Evolutionary conservation across 768 basidiomycete genomes (phyloP).

Genomic region (Chiua virens): DNA sequence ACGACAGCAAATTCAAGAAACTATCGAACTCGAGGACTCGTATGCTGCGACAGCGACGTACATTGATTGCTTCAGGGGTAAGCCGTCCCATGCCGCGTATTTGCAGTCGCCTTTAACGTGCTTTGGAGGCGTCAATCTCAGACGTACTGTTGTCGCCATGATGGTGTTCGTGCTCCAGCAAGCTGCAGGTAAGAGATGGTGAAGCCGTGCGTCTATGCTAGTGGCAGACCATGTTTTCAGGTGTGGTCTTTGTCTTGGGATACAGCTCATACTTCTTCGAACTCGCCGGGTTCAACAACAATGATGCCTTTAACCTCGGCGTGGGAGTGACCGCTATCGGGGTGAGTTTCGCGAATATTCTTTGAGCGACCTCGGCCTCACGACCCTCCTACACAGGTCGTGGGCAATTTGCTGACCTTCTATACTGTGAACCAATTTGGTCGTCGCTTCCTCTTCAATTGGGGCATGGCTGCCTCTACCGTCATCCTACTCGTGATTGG

Average conservation of each 20-base stretch:
- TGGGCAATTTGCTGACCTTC: conserved; percentile 28
- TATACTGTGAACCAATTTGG: conserved; percentile 24
- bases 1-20: conserved; percentile 27
- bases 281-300: conserved; percentile 31
- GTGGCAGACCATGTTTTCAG: conserved; percentile 3
- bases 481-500: conserved; percentile 25
- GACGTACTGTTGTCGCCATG: conserved; percentile 28
- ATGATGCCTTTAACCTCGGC: conserved; percentile 34
- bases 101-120: not conserved
- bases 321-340: conserved; percentile 29
- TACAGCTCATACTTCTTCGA: conserved; percentile 37
- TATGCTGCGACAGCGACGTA: conserved; percentile 29
- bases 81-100: not conserved
- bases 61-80: conserved; percentile 33
- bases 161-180: conserved; percentile 34
- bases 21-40: conserved; percentile 30
- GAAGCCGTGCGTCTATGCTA: too few species aligned
- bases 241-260: conserved; percentile 28
- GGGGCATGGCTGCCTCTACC: conserved; percentile 26
- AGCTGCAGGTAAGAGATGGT: conserved; percentile 14
- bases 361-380: not conserved
- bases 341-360: conserved; percentile 1
- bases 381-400: conserved; percentile 8
- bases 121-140: conserved; percentile 22
- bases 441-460: conserved; percentile 27